Percentiles rank a stretch among this genome's conserved stretches.
These are phyloP conservation scores for Lactarius psammicola DNA, from an alignment of 768 basidiomycete genomes.

Conservation along the genomic window DNA sequence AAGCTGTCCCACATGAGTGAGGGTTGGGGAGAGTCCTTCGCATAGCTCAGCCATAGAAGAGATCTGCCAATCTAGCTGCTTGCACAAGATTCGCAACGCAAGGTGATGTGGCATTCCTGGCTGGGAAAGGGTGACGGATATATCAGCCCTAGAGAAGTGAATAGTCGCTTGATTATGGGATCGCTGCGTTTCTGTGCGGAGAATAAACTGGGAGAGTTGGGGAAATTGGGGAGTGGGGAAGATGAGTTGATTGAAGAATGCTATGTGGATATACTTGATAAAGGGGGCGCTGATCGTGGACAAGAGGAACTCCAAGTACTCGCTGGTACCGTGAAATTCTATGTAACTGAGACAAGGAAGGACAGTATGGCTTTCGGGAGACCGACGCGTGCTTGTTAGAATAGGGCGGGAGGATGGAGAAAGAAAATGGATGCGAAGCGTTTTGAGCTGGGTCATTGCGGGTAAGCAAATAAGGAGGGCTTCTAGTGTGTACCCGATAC, in stretches of 20 bases:
- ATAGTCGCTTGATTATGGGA: background rate
- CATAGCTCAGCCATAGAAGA: background rate
- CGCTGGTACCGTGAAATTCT: constrained; percentile 1
- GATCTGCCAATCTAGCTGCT: background rate
- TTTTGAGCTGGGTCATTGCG: background rate
- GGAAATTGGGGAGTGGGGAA: background rate
- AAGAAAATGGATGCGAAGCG: constrained; percentile 2
- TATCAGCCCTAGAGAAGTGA: background rate
- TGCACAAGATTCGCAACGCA: background rate
- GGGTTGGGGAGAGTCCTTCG: background rate
- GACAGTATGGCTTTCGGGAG: too few species aligned
- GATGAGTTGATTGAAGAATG: constrained; percentile 2
- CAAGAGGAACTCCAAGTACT: constrained; percentile 10
- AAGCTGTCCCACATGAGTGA: background rate
- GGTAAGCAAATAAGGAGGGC: background rate
- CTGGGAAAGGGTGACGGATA: constrained; percentile 9
- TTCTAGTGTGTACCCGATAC: background rate
- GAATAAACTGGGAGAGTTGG: background rate
- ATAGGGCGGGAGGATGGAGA: background rate
- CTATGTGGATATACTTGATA: constrained; percentile 1
- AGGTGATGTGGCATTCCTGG: background rate
- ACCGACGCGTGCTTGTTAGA: background rate
- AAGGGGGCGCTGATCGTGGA: background rate
- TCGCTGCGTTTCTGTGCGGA: background rate
- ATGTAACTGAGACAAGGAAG: background rate